These are phyloP conservation scores for Linanthus parryae DNA, from an alignment of 148 eudicot species.

Conservation along the genomic window DNA sequence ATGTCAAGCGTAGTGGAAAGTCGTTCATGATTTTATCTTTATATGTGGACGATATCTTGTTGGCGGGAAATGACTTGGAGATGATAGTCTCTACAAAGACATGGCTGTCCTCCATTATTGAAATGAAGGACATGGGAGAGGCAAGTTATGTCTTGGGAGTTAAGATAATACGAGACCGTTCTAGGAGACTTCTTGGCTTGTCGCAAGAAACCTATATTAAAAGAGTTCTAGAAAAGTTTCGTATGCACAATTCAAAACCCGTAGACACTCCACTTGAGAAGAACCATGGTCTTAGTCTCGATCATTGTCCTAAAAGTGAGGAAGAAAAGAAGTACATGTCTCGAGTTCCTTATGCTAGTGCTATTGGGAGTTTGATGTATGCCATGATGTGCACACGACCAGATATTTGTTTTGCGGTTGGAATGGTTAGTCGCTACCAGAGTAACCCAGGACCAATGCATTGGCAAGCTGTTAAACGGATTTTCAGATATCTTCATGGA, in stretches of 20 bases:
- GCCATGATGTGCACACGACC: slow-evolving; percentile 4
- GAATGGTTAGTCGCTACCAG: slow-evolving; percentile 2
- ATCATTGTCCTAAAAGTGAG: background rate
- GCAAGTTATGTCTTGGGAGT: background rate
- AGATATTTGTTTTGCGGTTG: background rate
- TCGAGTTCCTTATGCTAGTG: background rate
- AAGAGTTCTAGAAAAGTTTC: background rate
- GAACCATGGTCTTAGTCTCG: background rate
- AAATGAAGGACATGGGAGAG: slow-evolving; percentile 3
- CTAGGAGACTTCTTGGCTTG: background rate
- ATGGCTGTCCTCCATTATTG: too few species aligned
- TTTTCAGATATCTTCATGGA: slow-evolving; percentile 2
- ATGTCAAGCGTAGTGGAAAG: too few species aligned
- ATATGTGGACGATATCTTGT: too few species aligned
- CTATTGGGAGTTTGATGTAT: slow-evolving; percentile 4
- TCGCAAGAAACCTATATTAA: background rate
- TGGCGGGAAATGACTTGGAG: too few species aligned
- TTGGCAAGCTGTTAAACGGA: slow-evolving; percentile 8
- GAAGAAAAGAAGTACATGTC: slow-evolving; percentile 1
- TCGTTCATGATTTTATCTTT: too few species aligned
- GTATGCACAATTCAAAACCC: background rate
- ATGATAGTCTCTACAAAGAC: too few species aligned
- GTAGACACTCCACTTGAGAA: background rate
- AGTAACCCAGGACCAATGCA: background rate
- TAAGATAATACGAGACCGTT: background rate